phyloP scores from a whole-genome alignment of 2,329 filamentous ascomycete genomes.

The Chaetomium olivaceum region DNA sequence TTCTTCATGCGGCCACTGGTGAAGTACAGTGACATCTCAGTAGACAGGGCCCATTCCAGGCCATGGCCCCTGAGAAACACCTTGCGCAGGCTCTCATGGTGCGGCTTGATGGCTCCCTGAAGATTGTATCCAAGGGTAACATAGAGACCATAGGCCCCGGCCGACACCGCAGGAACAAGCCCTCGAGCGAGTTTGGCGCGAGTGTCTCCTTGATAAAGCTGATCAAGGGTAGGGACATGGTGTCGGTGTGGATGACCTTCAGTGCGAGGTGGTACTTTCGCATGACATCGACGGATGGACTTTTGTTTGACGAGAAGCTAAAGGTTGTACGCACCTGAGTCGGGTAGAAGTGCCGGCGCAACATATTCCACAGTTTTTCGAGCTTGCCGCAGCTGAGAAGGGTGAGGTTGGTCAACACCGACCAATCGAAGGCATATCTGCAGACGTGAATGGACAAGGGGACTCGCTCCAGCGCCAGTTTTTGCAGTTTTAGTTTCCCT shows the following conservation, averaged over 20 bases:
- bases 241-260: constrained; percentile 75
- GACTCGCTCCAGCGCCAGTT: constrained; percentile 73
- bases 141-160: too few relatives aligned
- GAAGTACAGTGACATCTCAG: constrained; percentile 70
- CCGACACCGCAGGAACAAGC: constrained; percentile 53
- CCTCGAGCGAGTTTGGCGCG: constrained; percentile 76
- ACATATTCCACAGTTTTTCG: constrained; percentile 72
- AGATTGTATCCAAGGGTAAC: too few relatives aligned
- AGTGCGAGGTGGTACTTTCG: constrained; percentile 64
- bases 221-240: constrained; percentile 67
- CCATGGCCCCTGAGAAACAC: constrained; percentile 54
- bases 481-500: constrained; percentile 66
- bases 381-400: constrained; percentile 72
- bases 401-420: constrained; percentile 68
- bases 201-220: constrained; percentile 75
- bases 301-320: constrained; percentile 18
- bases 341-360: constrained; percentile 63
- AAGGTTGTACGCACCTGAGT: constrained; percentile 34
- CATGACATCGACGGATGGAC: constrained; percentile 36
- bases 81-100: constrained; percentile 69
- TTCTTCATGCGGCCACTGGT: constrained; percentile 74
- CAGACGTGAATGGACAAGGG: constrained; percentile 72
- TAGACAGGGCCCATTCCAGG: constrained; percentile 63
- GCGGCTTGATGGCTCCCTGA: constrained; percentile 62
- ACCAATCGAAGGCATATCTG: constrained; percentile 73